Base-by-base conservation (phyloP, 495 filamentous ascomycete species). In the Emericellopsis terricola region DNA sequence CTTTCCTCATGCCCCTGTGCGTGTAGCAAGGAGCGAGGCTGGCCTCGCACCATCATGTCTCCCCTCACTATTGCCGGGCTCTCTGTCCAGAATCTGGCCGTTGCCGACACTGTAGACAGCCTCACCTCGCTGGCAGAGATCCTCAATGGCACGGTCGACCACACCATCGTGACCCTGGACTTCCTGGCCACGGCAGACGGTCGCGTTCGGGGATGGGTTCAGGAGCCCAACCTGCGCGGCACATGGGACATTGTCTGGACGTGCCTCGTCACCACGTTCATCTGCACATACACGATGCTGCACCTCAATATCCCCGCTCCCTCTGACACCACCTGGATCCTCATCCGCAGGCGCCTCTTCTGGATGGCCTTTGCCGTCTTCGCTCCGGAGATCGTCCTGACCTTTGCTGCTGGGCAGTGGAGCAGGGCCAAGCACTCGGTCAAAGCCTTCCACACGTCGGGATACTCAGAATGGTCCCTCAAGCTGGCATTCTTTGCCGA, bases 401-500 rank as follows among this genome's bases (percentile, higher is more conserved):
- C 36, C n/a, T 38, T 16, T 19, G 42, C 38, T 8, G 30, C 36
- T 2, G 39, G 38, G 1, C 42, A 41, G 15, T 33, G 34, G 3
- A 32, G 15, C 33, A 14, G 9, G 17, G 42, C 42, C 9, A 15
- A 26, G 13, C 15, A 30, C 20, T 41, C 38, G 1, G 19, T 47
- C 4, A 13, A 30, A 14, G 29, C 15, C 6, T 44, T 54, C 20
- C 40, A 36, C 19, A 11, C 15, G 7, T 28, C 44, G 10, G 45
- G 46, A 11, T 33, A 45, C 18, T 15, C 34, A 4, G 10, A 41
- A 2, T 62, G 56, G 58, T 59, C 55, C 1, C 36, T 57, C 21
- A 28, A 21, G 7, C 48, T 53, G 18, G 58, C 32, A 13, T 60
- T 57, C 37, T 60, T 42, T 34, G 53, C 53, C 13, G 44, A 62